Evolutionary conservation across 1,284 basidiomycete species (phyloP), one percentile per base, ranked within the genome.

Genomic region (Cutaneotrichosporon sp.): DNA sequence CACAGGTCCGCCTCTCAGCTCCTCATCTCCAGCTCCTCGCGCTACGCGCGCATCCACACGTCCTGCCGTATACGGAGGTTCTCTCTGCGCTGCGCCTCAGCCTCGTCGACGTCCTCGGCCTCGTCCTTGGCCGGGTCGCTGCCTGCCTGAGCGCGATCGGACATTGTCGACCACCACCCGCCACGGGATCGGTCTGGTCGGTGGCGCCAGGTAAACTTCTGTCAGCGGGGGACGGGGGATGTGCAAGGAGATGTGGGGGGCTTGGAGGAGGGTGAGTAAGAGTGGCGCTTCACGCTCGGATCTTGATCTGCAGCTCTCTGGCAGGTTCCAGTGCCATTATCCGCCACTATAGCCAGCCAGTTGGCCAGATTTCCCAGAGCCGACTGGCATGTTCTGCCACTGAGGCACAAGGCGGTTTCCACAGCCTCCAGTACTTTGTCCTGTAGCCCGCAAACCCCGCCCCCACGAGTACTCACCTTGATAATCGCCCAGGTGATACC

Each of bases 181-280:
- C 65, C 65, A 37, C 68, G 54, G 59, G 70, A 65, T 40, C 65
- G 60, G 30, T 70, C 55, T 7, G 55, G 59, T 2, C 71, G 62
- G 64, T 73, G 71, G 35, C 69, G 61, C 71, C 71, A 73, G 5
- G 64, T 63, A 42, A 72, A 73, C 71, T 73, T 54, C 7, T 21
- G 45, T 54, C 33, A 58, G 54, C 51, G 15, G 40, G 13, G n/a
- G 26, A 18, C 26, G 10, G 26, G 26, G 7, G 26, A 30, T 30
- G 26, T 30, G 26, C 26, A 30, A 7, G 10, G 10, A 30, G 26
- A 10, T 30, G 26, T n/a, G 26, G 26, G 10, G 10, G 10, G 26
- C 26, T 30, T 10, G 26, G 26, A 10, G 7, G 5, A 5, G 26
- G 26, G 7, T 30, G 7, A 10, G 26, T 10, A 30, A 30, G 26